Percentiles rank a stretch among this genome's conserved stretches.
phyloP scores from a whole-genome alignment of 345 rosid genomes.

The Arabidopsis suecica region DNA sequence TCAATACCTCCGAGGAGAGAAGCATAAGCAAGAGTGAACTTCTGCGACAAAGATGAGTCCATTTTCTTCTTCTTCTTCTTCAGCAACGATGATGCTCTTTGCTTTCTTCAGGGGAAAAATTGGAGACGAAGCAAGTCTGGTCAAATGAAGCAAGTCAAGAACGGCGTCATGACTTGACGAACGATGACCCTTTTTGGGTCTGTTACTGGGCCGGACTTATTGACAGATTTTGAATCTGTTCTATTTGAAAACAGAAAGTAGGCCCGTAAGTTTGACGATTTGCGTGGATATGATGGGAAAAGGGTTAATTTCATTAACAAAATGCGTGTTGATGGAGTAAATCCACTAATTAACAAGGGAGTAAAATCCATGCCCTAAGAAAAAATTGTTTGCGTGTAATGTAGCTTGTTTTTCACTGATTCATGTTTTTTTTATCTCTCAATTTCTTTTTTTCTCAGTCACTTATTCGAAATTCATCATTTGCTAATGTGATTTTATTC shows the following conservation, averaged over 20 bases:
- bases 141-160: background rate
- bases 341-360: no score
- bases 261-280: background rate
- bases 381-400: no score
- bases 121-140: constrained; percentile 6
- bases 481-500: no score
- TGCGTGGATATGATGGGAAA: no score
- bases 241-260: background rate
- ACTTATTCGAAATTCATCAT: no score
- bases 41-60: constrained; percentile 48
- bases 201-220: background rate
- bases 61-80: constrained; percentile 48
- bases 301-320: no score
- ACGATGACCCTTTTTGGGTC: background rate
- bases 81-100: constrained; percentile 39
- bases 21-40: constrained; percentile 47
- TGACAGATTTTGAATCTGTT: background rate
- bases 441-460: no score
- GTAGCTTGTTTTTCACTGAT: no score
- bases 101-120: background rate
- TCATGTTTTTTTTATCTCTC: no score
- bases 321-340: no score
- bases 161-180: constrained; percentile 11
- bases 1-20: constrained; percentile 65
- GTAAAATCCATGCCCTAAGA: no score